phyloP scores from a whole-genome alignment of 2,329 filamentous ascomycete genomes.

The Colletotrichum neosansevieriae region DNA sequence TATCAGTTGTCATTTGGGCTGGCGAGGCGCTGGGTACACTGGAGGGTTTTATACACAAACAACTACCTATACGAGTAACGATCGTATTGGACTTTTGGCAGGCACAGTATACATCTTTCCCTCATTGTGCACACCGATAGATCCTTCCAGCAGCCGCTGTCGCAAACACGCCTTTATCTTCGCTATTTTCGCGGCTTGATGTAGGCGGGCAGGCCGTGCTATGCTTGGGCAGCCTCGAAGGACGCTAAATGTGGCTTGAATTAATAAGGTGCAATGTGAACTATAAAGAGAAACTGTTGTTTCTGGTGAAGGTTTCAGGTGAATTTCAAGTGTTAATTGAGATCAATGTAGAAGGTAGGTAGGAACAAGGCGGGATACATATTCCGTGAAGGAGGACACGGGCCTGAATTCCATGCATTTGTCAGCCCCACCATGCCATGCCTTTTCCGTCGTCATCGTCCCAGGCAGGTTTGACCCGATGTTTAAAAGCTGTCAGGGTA shows the following conservation, averaged over 20 bases:
- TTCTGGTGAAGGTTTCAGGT: too few relatives aligned
- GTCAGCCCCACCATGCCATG: too few relatives aligned
- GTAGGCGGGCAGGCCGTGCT: constrained; percentile 3
- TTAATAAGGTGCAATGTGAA: too few relatives aligned
- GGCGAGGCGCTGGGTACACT: constrained; percentile 8
- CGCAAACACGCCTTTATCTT: background rate
- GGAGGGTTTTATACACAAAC: background rate
- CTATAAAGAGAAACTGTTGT: too few relatives aligned
- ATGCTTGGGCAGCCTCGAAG: too few relatives aligned
- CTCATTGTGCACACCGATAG: background rate
- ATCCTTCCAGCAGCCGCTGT: background rate
- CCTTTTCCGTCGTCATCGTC: too few relatives aligned
- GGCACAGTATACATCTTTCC: too few relatives aligned
- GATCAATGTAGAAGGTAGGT: too few relatives aligned
- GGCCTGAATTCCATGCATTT: too few relatives aligned
- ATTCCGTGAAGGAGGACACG: background rate
- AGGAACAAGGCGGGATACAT: constrained; percentile 22
- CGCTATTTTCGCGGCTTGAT: background rate
- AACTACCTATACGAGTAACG: background rate
- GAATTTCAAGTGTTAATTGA: too few relatives aligned
- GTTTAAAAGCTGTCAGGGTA: background rate
- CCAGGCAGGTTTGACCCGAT: background rate
- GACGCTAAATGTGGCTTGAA: too few relatives aligned
- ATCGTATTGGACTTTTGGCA: background rate
- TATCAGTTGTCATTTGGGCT: background rate